These are phyloP conservation scores for Dalbergia cultrata DNA, from an alignment of 306 rosid genomes.

Conservation along the genomic window DNA sequence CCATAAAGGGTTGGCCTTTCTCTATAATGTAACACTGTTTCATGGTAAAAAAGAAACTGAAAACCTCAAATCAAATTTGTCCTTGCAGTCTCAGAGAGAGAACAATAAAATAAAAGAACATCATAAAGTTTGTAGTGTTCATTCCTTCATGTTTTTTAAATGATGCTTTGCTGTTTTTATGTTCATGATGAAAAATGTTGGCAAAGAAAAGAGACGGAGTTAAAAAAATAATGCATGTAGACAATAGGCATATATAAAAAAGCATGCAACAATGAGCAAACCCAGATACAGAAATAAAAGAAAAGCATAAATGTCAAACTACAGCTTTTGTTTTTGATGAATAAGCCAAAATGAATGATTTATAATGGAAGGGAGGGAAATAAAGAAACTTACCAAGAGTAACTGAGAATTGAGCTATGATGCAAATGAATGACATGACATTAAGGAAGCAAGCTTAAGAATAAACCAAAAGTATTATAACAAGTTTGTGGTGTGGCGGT, in stretches of 20 bases:
- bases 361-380: slow-evolving; percentile 24
- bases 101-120: slow-evolving; percentile 25
- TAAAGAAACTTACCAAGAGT: slow-evolving; percentile 45
- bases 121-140: slow-evolving; percentile 19
- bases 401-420: slow-evolving; percentile 46
- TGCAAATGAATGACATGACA: slow-evolving; percentile 43
- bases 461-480: neutral
- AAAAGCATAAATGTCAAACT: slow-evolving; percentile 36
- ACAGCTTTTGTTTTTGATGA: slow-evolving; percentile 1
- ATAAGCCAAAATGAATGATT: neutral
- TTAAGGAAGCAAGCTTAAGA: neutral
- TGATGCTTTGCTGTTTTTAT: slow-evolving; percentile 1
- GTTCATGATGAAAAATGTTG: neutral
- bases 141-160: slow-evolving; percentile 10
- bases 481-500: neutral
- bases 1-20: slow-evolving; percentile 20
- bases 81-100: slow-evolving; percentile 23
- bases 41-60: slow-evolving; percentile 26
- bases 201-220: neutral
- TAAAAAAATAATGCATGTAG: slow-evolving; percentile 25
- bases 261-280: slow-evolving; percentile 28
- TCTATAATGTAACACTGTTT: slow-evolving; percentile 41
- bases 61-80: slow-evolving; percentile 41
- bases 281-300: slow-evolving; percentile 53
- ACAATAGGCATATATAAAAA: slow-evolving; percentile 1